A percentile compares a stretch with the other conserved stretches of the same genome.
These are phyloP conservation scores for Apiospora pterosperma DNA, from an alignment of 2,329 filamentous ascomycete genomes.

Conservation along the genomic window DNA sequence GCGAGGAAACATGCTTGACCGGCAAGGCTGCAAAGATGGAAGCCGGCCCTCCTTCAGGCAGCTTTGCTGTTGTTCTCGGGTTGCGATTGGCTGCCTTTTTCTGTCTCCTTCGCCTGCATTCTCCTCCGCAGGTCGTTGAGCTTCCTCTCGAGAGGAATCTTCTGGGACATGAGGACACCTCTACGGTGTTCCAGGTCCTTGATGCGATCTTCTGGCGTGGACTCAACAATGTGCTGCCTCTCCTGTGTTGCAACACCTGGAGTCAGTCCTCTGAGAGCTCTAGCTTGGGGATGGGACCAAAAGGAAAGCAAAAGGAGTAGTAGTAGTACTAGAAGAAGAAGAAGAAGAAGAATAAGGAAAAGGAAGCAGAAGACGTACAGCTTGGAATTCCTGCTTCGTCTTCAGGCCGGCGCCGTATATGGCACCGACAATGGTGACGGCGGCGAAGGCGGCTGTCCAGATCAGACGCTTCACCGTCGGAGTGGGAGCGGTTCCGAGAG, in stretches of 20 bases:
- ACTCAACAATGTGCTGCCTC: constrained; percentile 33
- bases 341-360: neutral
- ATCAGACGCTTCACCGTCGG: constrained; percentile 20
- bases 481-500: constrained; percentile 4
- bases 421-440: constrained; percentile 43
- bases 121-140: constrained; percentile 36
- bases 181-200: constrained; percentile 40
- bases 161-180: constrained; percentile 34
- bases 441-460: constrained; percentile 41
- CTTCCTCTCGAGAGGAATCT: constrained; percentile 38
- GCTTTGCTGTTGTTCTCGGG: neutral
- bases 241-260: constrained; percentile 17
- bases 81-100: constrained; percentile 12
- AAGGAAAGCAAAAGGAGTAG: too few species aligned
- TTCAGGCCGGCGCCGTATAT: constrained; percentile 49
- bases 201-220: constrained; percentile 41
- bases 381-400: constrained; percentile 42
- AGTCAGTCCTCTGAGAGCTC: neutral
- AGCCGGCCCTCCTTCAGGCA: neutral
- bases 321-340: too few species aligned
- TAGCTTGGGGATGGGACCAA: neutral
- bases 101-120: constrained; percentile 33
- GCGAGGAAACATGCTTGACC: neutral
- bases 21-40: neutral
- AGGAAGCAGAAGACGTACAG: constrained; percentile 27